These are phyloP conservation scores for Cochlearia excelsa DNA, from an alignment of 345 rosid genomes.

Conservation along the genomic window DNA sequence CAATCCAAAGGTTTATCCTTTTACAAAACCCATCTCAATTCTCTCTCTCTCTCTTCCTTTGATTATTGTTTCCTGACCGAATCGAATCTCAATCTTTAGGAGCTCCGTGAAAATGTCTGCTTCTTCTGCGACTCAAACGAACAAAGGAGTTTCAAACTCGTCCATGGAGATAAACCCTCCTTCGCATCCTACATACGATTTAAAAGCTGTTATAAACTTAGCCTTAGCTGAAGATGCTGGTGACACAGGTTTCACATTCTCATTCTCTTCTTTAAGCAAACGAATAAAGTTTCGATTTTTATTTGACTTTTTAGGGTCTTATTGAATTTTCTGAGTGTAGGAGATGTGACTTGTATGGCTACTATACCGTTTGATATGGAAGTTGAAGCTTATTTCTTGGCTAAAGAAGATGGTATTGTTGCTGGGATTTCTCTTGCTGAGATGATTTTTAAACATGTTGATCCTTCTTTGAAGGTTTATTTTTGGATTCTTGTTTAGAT, in stretches of 20 bases:
- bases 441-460: slow-evolving; percentile 80
- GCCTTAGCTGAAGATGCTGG: slow-evolving; percentile 94
- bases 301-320: not conserved
- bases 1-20: slow-evolving; percentile 45
- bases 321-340: slow-evolving; percentile 39
- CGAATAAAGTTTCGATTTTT: slow-evolving; percentile 14
- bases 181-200: slow-evolving; percentile 83
- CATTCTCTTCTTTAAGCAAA: not conserved
- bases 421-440: slow-evolving; percentile 84
- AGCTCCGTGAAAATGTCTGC: slow-evolving; percentile 52
- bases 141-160: slow-evolving; percentile 34
- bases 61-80: not conserved
- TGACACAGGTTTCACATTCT: slow-evolving; percentile 54
- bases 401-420: slow-evolving; percentile 84
- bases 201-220: slow-evolving; percentile 63
- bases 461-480: slow-evolving; percentile 74
- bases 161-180: slow-evolving; percentile 76
- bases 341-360: slow-evolving; percentile 94
- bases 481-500: not conserved
- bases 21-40: not conserved
- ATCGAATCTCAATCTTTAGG: slow-evolving; percentile 32
- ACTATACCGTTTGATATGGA: slow-evolving; percentile 79
- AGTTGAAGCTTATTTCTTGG: slow-evolving; percentile 90
- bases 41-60: not conserved
- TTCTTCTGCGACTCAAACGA: slow-evolving; percentile 27